These are phyloP conservation scores for Halophytophthora batemanensis DNA, from an alignment of 352 stramenopile genomes.

Conservation along the genomic window DNA sequence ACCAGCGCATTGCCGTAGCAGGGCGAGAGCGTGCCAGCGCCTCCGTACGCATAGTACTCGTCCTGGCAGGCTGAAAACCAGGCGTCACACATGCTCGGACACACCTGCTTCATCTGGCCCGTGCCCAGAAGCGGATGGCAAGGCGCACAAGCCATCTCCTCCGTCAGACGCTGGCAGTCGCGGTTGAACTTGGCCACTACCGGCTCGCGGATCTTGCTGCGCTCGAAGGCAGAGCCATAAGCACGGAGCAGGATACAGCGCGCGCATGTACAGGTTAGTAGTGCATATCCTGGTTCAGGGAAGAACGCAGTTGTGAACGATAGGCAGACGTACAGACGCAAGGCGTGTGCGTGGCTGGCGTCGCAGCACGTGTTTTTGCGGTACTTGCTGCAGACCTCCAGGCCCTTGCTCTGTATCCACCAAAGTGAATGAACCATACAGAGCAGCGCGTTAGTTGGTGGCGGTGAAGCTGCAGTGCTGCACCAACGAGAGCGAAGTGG, in stretches of 20 bases:
- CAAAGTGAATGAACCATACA: constrained; percentile 6
- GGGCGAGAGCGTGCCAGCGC: constrained; percentile 51
- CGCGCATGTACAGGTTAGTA: constrained; percentile 1
- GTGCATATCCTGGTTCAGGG: constrained; percentile 1
- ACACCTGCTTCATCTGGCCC: constrained; percentile 69
- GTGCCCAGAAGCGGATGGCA: constrained; percentile 82
- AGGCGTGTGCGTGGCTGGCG: constrained; percentile 52
- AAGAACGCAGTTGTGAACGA: neutral
- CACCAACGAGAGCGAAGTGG: constrained; percentile 1
- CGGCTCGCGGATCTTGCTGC: constrained; percentile 75
- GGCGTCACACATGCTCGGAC: constrained; percentile 67
- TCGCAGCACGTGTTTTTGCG: constrained; percentile 81
- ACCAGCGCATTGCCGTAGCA: constrained; percentile 84
- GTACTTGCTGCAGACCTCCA: constrained; percentile 84
- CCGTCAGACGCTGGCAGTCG: constrained; percentile 48
- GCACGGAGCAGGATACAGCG: no score
- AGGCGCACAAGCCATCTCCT: constrained; percentile 80
- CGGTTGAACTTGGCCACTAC: constrained; percentile 73
- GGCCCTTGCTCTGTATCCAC: constrained; percentile 37
- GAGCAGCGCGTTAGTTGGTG: neutral
- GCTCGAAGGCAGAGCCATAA: constrained; percentile 3
- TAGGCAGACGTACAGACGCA: constrained; percentile 48
- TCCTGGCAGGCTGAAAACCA: constrained; percentile 70
- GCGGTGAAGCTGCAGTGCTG: neutral
- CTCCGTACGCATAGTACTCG: constrained; percentile 75